Conservation (phyloP, 768 basidiomycete species). For the Rhizopogon sp. region DNA sequence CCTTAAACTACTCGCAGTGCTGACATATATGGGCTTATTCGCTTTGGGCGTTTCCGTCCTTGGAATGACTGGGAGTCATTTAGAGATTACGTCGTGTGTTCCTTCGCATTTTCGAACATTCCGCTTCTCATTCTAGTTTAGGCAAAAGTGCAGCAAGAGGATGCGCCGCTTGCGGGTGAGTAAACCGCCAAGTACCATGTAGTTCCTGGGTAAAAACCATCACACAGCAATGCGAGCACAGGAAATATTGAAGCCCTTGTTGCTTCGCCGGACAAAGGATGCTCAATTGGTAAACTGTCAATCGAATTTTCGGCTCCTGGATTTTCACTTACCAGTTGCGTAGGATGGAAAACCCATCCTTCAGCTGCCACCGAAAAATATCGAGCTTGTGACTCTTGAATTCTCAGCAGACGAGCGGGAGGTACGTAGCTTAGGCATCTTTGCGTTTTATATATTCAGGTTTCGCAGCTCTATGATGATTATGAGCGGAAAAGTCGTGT, state of each 20-base stretch:
- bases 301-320: background rate
- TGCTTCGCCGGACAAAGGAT: slow-evolving; percentile 74
- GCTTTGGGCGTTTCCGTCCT: slow-evolving; percentile 63
- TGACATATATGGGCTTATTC: slow-evolving; percentile 66
- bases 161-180: slow-evolving; percentile 59
- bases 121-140: slow-evolving; percentile 14
- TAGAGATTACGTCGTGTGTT: slow-evolving; percentile 47
- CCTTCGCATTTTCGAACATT: background rate
- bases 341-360: slow-evolving; percentile 67
- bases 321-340: background rate
- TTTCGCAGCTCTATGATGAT: slow-evolving; percentile 46
- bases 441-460: background rate
- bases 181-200: background rate
- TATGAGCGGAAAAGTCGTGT: slow-evolving; percentile 54
- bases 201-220: background rate
- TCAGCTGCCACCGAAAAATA: slow-evolving; percentile 53
- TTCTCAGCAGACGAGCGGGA: slow-evolving; percentile 66
- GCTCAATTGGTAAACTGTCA: slow-evolving; percentile 31
- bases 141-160: slow-evolving; percentile 48
- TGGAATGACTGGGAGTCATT: slow-evolving; percentile 74
- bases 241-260: slow-evolving; percentile 56
- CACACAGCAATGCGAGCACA: slow-evolving; percentile 52
- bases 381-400: slow-evolving; percentile 53
- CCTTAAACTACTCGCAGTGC: slow-evolving; percentile 31
- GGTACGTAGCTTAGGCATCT: slow-evolving; percentile 27